Base-by-base conservation (phyloP, 2,329 filamentous ascomycete genomes). In the Penicillium sp. region DNA sequence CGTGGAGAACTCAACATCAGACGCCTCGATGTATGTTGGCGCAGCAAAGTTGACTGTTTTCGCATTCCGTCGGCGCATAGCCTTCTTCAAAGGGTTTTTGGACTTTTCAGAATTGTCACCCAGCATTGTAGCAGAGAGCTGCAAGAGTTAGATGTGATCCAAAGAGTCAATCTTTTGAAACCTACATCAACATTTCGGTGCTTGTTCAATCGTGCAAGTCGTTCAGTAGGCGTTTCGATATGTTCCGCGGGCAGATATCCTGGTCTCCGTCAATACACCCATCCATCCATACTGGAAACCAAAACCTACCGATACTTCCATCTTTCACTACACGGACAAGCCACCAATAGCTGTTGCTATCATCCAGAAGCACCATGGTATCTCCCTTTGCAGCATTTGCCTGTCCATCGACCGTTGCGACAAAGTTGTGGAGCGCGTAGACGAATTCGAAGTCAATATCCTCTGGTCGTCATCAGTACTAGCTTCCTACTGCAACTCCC, bases 331-430 rank as follows among this genome's bases (percentile, higher is more conserved):
- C 87, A 51, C 91, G 80, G 10, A 98, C 93, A 46, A 98, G 79
- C 93, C 93, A 98, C 93, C 93, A 98, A 67, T 98, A 98, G 70
- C 90, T 97, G 71, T 98, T 98, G 71, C 89, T 97, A 59, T 98
- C 93, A 60, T 98, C 93, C 15, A 98, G 79, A 50, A 98, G 75
- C 38, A 97, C 91, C 93, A 98, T 98, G 10, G 91, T 97, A 62
- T 98, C 93, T 36, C 93, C 93, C 70, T 98, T 98, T 21, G 88
- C 94, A 43, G 93, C 93, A 73, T 97, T 98, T 48, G 93, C 93
- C 69, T 98, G 93, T 18, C 93, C 93, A 69, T 98, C 93, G 33
- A 98, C 93, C 1, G 93, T 97, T 18, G 93, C 93, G 51, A 96
- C 87, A 60, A 98, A 98, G 2, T 91, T 98, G 65, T 97, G 93